Percentiles rank a stretch among this genome's conserved stretches.
Conservation (phyloP, 1,284 basidiomycete genomes). For the Sporisorium exsertum region DNA sequence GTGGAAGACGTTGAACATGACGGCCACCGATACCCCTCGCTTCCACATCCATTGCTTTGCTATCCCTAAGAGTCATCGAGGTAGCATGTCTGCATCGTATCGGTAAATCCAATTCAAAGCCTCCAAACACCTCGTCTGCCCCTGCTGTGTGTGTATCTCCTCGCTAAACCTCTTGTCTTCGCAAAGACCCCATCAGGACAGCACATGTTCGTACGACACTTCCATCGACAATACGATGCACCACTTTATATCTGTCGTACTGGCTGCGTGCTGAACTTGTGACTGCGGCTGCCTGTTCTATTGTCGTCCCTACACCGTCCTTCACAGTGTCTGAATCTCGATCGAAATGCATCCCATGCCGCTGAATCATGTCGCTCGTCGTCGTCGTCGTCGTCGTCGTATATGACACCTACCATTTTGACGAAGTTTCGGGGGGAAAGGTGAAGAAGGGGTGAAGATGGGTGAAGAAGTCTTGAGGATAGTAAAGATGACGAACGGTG, state of each 20-base stretch:
- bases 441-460: constrained; percentile 9
- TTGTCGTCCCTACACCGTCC: no score
- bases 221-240: background rate
- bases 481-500: constrained; percentile 19
- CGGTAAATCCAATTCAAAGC: no score
- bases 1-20: background rate
- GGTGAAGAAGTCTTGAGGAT: constrained; percentile 43
- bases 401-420: constrained; percentile 49
- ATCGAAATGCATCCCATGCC: constrained; percentile 4
- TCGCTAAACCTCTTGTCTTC: background rate
- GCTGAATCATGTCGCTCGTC: background rate
- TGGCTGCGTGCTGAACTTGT: background rate
- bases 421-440: constrained; percentile 16
- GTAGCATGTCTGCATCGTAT: background rate
- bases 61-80: background rate
- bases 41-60: background rate
- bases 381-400: background rate
- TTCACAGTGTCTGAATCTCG: background rate
- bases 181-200: background rate
- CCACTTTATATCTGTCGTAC: background rate
- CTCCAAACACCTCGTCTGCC: background rate
- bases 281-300: background rate
- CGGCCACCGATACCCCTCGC: background rate
- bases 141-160: background rate
- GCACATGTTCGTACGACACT: background rate